Evolutionary conservation across 2,329 filamentous ascomycete species (phyloP).

Genomic region (Cytospora piceicola): DNA sequence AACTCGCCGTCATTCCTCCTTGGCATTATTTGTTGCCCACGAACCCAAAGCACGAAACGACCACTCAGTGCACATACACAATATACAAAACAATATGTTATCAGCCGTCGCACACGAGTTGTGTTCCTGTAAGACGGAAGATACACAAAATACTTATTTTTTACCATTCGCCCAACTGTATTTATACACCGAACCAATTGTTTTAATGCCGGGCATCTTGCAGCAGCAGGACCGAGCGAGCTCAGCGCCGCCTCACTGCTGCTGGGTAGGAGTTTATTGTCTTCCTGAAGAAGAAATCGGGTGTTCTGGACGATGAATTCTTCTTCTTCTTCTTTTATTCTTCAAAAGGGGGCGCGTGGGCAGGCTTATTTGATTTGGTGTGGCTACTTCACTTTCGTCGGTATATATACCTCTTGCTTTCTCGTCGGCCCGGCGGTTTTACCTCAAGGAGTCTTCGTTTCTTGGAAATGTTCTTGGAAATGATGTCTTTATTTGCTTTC

Average conservation of each 20-base stretch:
- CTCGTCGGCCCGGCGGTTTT: background rate
- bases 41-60: constrained; percentile 18
- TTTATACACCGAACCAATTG: background rate
- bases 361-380: background rate
- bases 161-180: constrained; percentile 8
- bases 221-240: background rate
- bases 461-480: background rate
- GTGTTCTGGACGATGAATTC: background rate
- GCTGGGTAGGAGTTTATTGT: background rate
- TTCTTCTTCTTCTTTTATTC: background rate
- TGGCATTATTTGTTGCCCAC: background rate
- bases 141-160: constrained; percentile 14
- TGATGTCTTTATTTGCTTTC: background rate
- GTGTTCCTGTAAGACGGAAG: constrained; percentile 12
- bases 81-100: background rate
- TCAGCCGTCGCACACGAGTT: background rate
- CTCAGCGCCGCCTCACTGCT: background rate
- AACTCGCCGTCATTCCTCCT: background rate
- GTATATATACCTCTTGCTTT: background rate
- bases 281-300: background rate
- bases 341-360: background rate
- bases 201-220: background rate
- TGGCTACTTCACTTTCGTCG: background rate
- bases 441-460: background rate
- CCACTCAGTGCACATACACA: constrained; percentile 11